These are phyloP conservation scores for Hanseniaspora pseudoguilliermondii DNA, from an alignment of 805 yeast genomes.

Conservation along the genomic window DNA sequence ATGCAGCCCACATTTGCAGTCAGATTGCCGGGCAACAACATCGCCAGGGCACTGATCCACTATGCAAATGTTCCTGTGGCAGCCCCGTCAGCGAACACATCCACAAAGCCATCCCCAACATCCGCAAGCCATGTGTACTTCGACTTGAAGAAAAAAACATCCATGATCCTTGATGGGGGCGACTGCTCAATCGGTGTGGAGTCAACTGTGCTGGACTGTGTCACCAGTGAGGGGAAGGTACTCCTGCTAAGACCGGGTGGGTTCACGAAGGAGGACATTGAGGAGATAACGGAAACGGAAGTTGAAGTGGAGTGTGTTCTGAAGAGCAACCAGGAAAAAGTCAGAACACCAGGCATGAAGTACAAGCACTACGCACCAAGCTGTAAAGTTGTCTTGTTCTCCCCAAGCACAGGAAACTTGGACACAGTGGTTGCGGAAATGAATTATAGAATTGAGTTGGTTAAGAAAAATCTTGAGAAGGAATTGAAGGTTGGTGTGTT, in stretches of 20 bases:
- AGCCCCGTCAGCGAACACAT: slow-evolving; percentile 95
- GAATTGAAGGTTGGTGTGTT: slow-evolving; percentile 10
- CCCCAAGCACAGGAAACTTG: slow-evolving; percentile 36
- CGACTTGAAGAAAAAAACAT: slow-evolving; percentile 70
- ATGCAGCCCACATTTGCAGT: slow-evolving; percentile 86
- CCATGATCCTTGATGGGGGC: slow-evolving; percentile 85
- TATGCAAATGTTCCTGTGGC: slow-evolving; percentile 81
- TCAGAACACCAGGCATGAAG: slow-evolving; percentile 95
- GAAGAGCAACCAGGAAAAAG: slow-evolving; percentile 45
- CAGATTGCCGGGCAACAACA: slow-evolving; percentile 72
- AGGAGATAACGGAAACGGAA: slow-evolving; percentile 38
- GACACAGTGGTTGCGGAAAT: slow-evolving; percentile 1
- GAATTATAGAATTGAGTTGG: slow-evolving; percentile 11
- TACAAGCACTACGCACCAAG: slow-evolving; percentile 89
- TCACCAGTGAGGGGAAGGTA: slow-evolving; percentile 54
- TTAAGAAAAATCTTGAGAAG: slow-evolving; percentile 22
- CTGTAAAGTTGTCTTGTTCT: slow-evolving; percentile 63
- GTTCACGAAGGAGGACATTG: slow-evolving; percentile 47
- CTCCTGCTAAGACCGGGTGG: slow-evolving; percentile 91
- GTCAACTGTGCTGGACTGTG: slow-evolving; percentile 86
- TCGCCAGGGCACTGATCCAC: slow-evolving; percentile 82
- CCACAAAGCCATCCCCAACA: slow-evolving; percentile 91
- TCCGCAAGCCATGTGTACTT: slow-evolving; percentile 70
- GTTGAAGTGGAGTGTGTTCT: slow-evolving; percentile 38
- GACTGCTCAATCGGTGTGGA: slow-evolving; percentile 80